phyloP scores from a whole-genome alignment of 306 rosid species.

The Sicyos baderoa region DNA sequence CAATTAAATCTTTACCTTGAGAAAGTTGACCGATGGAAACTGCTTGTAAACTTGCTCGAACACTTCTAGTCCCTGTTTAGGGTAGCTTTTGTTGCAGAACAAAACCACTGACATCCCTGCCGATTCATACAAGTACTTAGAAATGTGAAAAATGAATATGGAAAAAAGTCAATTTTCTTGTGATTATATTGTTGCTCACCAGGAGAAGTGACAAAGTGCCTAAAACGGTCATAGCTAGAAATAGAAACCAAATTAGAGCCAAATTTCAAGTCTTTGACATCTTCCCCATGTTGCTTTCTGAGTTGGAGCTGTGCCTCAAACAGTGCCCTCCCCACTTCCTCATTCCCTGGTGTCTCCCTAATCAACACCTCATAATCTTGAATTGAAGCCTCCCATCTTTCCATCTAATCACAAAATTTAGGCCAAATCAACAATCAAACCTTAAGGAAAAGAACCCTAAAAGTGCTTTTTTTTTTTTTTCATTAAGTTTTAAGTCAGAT shows the following conservation, averaged over 20 bases:
- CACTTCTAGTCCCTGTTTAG: constrained; percentile 46
- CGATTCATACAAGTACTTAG: background rate
- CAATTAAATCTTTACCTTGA: constrained; percentile 51
- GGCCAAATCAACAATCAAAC: background rate
- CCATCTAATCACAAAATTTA: constrained; percentile 39
- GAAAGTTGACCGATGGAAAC: constrained; percentile 81
- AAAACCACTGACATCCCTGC: constrained; percentile 90
- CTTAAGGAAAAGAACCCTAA: no score
- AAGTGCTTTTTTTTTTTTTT: no score
- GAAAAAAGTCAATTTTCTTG: background rate
- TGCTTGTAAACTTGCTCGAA: constrained; percentile 72
- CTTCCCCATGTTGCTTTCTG: constrained; percentile 63
- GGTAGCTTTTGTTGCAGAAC: constrained; percentile 58
- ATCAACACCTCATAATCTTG: constrained; percentile 76
- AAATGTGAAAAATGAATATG: background rate
- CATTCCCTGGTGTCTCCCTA: constrained; percentile 80
- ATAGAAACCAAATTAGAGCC: constrained; percentile 68
- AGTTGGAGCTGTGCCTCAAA: constrained; percentile 71
- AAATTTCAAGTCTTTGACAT: constrained; percentile 54
- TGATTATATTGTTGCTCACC: constrained; percentile 31
- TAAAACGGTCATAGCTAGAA: constrained; percentile 68
- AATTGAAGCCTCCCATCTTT: constrained; percentile 82
- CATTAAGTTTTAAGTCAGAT: no score
- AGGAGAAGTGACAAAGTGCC: constrained; percentile 75
- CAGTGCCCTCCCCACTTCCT: constrained; percentile 78